A percentile compares a stretch with the other conserved stretches of the same genome.
These are phyloP conservation scores for Fusarium sp. DNA, from an alignment of 2,329 filamentous ascomycete species.

Conservation along the genomic window DNA sequence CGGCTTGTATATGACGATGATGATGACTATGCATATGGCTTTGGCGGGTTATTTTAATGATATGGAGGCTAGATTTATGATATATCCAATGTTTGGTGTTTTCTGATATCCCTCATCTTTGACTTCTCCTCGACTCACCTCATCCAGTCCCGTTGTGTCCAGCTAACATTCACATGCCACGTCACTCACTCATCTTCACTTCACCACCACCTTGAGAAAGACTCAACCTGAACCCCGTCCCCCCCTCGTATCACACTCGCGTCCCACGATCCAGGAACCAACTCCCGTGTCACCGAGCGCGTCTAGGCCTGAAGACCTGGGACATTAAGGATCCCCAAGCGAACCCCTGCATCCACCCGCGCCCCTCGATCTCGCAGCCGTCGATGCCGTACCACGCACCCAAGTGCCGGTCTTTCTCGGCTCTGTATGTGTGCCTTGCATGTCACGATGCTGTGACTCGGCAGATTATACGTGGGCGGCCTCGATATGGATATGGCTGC, in stretches of 20 bases:
- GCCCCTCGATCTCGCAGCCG: constrained; percentile 16
- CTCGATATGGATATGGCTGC: background rate
- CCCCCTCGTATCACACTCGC: constrained; percentile 28
- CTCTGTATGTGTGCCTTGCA: background rate
- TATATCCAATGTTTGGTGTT: constrained; percentile 32
- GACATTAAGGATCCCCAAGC: constrained; percentile 26
- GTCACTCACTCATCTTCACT: background rate
- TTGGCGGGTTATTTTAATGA: constrained; percentile 35
- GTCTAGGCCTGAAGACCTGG: constrained; percentile 10
- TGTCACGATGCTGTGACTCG: constrained; percentile 23
- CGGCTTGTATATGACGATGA: constrained; percentile 32
- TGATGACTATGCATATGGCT: constrained; percentile 28
- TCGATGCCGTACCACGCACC: constrained; percentile 15
- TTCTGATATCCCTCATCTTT: background rate
- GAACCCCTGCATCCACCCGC: constrained; percentile 27
- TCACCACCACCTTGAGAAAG: background rate
- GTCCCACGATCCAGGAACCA: constrained; percentile 33
- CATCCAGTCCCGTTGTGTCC: background rate
- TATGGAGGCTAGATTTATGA: constrained; percentile 36
- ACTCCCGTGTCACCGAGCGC: constrained; percentile 1
- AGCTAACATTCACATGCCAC: background rate
- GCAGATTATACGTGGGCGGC: constrained; percentile 23
- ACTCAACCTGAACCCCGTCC: constrained; percentile 15
- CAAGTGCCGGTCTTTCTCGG: constrained; percentile 19
- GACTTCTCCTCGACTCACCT: background rate